Conservation (phyloP, 768 basidiomycete species). For the Dioszegia aurantiaca region DNA sequence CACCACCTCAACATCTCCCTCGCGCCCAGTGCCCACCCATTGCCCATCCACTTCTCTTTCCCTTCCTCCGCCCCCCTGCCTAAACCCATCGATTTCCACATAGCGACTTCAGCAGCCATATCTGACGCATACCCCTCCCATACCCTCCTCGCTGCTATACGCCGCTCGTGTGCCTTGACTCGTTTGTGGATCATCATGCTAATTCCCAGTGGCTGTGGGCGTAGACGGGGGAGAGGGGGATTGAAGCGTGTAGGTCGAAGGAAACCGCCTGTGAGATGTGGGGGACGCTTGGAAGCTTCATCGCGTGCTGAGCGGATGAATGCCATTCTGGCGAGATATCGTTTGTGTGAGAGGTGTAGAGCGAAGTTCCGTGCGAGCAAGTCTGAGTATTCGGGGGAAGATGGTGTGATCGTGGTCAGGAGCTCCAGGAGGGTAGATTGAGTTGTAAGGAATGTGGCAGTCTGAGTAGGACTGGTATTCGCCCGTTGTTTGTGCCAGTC, state of each 20-base stretch:
- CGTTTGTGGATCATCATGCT: conserved; percentile 66
- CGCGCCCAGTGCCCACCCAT: conserved; percentile 22
- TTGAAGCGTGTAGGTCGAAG: conserved; percentile 66
- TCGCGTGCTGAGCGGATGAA: background rate
- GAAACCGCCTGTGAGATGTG: conserved; percentile 63
- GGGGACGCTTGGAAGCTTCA: background rate
- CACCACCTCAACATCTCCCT: conserved; percentile 15
- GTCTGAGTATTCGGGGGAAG: background rate
- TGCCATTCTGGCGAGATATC: conserved; percentile 3
- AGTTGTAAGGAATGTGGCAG: background rate
- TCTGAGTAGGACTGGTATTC: conserved; percentile 18
- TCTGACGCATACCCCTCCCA: conserved; percentile 20
- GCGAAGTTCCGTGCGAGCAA: background rate
- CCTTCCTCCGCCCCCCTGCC: conserved; percentile 7
- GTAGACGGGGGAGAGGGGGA: conserved; percentile 71
- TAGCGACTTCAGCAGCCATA: conserved; percentile 36
- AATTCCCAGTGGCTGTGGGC: conserved; percentile 72
- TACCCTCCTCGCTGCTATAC: conserved; percentile 50
- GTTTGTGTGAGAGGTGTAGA: background rate
- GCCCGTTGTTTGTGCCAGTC: conserved; percentile 3
- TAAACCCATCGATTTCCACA: conserved; percentile 24
- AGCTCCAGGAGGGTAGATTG: conserved; percentile 55
- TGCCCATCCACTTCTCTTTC: conserved; percentile 1
- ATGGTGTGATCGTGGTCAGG: background rate
- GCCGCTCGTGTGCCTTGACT: conserved; percentile 55